A percentile compares a stretch with the other conserved stretches of the same genome.
These are phyloP conservation scores for Glebionis coronaria DNA, from an alignment of 129 eudicot species.

Conservation along the genomic window DNA sequence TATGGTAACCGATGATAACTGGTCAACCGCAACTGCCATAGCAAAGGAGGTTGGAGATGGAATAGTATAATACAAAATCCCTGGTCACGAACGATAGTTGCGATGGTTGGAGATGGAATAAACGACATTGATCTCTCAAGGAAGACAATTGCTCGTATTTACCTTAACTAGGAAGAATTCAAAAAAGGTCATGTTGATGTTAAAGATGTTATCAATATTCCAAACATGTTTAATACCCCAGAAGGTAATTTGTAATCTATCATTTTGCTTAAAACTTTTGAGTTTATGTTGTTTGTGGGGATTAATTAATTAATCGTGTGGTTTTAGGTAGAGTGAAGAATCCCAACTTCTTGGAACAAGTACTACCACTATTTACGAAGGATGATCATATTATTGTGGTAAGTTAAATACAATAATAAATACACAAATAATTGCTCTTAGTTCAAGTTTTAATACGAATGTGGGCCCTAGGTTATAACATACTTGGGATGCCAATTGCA, in stretches of 20 bases:
- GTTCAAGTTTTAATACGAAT: background rate
- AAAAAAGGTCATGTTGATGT: conserved; percentile 72
- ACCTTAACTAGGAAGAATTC: conserved; percentile 76
- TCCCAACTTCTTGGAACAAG: conserved; percentile 75
- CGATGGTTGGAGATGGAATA: conserved; percentile 71
- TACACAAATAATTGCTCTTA: background rate
- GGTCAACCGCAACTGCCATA: conserved; percentile 47
- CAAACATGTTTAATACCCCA: conserved; percentile 77
- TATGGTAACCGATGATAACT: conserved; percentile 54
- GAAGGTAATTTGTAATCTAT: conserved; percentile 35
- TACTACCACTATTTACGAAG: conserved; percentile 39
- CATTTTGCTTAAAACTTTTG: background rate
- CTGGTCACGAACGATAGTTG: conserved; percentile 24
- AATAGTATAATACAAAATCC: conserved; percentile 20
- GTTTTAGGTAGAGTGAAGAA: conserved; percentile 84
- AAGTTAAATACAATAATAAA: conserved; percentile 1
- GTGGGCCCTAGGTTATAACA: conserved; percentile 60
- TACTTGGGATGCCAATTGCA: conserved; percentile 60
- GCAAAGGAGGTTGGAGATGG: conserved; percentile 46
- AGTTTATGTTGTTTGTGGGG: background rate
- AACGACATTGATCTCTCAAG: conserved; percentile 59
- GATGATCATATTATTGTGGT: conserved; percentile 81
- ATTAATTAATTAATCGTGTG: background rate
- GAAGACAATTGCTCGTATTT: conserved; percentile 49
- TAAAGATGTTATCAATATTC: conserved; percentile 59